A percentile compares a stretch with the other conserved stretches of the same genome.
Evolutionary conservation across 2,329 filamentous ascomycete species (phyloP).

Genomic region (Penicillium hesseltinei): DNA sequence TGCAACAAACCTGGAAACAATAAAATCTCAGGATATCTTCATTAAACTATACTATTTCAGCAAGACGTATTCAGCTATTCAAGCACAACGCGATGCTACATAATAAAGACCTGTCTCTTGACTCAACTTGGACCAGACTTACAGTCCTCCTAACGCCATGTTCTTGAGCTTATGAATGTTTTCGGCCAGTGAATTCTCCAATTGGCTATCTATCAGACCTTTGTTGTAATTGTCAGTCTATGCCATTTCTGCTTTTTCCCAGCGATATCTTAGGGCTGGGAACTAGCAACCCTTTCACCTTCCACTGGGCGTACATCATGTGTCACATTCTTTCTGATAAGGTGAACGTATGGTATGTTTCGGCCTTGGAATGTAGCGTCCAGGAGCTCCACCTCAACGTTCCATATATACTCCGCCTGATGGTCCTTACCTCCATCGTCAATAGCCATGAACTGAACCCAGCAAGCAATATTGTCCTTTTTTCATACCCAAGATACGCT

Average conservation of each 20-base stretch:
- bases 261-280: background rate
- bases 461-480: too few relatives aligned
- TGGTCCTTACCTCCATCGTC: background rate
- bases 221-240: background rate
- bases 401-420: background rate
- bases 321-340: slow-evolving; percentile 19
- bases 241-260: background rate
- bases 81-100: too few relatives aligned
- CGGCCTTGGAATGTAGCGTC: slow-evolving; percentile 15
- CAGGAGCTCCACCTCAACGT: background rate
- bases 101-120: background rate
- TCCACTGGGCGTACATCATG: background rate
- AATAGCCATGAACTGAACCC: background rate
- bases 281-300: slow-evolving; percentile 5
- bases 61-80: too few relatives aligned
- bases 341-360: slow-evolving; percentile 14
- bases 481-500: background rate
- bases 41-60: too few relatives aligned
- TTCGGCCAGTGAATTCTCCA: background rate
- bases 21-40: background rate
- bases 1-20: background rate
- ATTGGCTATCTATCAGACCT: fast-evolving
- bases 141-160: background rate
- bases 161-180: background rate
- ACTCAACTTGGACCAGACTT: background rate